Evolutionary conservation across 2,329 filamentous ascomycete genomes (phyloP).

Genomic region (Scopulariopsis brevicaulis): DNA sequence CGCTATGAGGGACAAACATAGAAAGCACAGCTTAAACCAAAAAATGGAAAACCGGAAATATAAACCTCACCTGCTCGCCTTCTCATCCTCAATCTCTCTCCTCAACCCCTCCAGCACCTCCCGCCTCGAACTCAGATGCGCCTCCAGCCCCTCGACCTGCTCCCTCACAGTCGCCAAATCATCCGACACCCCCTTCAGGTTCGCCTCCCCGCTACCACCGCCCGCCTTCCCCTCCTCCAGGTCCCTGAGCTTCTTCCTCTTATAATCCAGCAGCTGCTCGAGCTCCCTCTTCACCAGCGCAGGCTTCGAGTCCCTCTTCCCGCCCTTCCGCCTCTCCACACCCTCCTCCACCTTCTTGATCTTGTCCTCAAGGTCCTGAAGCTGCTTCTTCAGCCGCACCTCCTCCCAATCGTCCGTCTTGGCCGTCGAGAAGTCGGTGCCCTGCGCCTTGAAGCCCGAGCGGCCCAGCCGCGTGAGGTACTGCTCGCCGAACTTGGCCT

Average conservation of each 20-base stretch:
- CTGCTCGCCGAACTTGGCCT: conserved; percentile 94
- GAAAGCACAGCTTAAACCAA: background rate
- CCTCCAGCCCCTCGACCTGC: conserved; percentile 83
- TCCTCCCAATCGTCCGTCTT: conserved; percentile 97
- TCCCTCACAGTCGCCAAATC: conserved; percentile 87
- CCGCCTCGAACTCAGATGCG: conserved; percentile 67
- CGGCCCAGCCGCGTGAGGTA: conserved; percentile 88
- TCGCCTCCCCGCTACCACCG: conserved; percentile 52
- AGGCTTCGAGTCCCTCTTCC: conserved; percentile 67
- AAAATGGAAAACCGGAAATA: conserved; percentile 5
- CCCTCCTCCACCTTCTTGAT: conserved; percentile 71
- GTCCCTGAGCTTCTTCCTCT: conserved; percentile 67
- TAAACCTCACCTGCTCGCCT: conserved; percentile 34
- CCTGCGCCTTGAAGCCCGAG: conserved; percentile 66
- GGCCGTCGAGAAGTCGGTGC: conserved; percentile 80
- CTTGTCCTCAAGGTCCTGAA: conserved; percentile 80
- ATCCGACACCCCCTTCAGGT: conserved; percentile 66
- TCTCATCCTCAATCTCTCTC: conserved; percentile 80
- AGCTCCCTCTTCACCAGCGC: conserved; percentile 89
- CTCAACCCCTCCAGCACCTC: conserved; percentile 65
- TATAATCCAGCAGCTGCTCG: conserved; percentile 90
- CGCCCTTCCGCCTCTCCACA: conserved; percentile 50
- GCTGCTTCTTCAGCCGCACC: conserved; percentile 84
- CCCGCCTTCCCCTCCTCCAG: conserved; percentile 61
- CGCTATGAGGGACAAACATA: background rate